A percentile compares a stretch with the other conserved stretches of the same genome.
Evolutionary conservation across 495 filamentous ascomycete species (phyloP).

Genomic region (Aspergillus coremiiformis): DNA sequence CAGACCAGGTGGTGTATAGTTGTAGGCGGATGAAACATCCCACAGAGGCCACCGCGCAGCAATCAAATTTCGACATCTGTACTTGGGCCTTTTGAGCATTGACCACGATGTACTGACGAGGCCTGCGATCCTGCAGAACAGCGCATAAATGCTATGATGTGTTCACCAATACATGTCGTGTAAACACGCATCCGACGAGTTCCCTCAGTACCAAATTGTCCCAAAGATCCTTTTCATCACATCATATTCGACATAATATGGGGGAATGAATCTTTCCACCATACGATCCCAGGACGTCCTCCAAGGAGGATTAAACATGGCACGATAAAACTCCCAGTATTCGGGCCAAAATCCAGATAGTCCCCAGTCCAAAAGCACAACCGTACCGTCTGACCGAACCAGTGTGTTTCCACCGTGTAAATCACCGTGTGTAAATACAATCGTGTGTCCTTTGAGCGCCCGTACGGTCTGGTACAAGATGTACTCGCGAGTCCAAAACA

Average conservation of each 20-base stretch:
- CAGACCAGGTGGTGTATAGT: too few relatives aligned
- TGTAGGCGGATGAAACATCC: neutral
- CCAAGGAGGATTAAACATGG: constrained; percentile 7
- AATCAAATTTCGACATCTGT: neutral
- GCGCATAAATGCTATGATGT: neutral
- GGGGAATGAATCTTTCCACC: constrained; percentile 14
- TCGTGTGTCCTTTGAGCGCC: constrained; percentile 10
- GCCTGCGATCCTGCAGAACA: neutral
- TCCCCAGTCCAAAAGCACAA: constrained; percentile 16
- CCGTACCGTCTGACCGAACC: constrained; percentile 13
- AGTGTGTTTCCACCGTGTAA: constrained; percentile 29
- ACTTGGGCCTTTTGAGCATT: neutral
- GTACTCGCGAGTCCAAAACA: constrained; percentile 10
- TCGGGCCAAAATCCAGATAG: constrained; percentile 17
- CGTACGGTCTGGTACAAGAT: constrained; percentile 9
- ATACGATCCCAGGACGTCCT: constrained; percentile 14
- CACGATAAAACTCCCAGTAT: constrained; percentile 18
- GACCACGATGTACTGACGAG: neutral
- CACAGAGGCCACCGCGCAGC: neutral
- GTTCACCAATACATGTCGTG: neutral
- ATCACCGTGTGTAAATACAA: constrained; percentile 29
- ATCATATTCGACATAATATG: constrained; percentile 13
- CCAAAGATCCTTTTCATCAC: constrained; percentile 14
- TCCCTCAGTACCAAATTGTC: constrained; percentile 1
- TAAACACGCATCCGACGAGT: neutral